Evolutionary conservation across 2,329 filamentous ascomycete genomes (phyloP).

Genomic region (Endocalyx cinctus): DNA sequence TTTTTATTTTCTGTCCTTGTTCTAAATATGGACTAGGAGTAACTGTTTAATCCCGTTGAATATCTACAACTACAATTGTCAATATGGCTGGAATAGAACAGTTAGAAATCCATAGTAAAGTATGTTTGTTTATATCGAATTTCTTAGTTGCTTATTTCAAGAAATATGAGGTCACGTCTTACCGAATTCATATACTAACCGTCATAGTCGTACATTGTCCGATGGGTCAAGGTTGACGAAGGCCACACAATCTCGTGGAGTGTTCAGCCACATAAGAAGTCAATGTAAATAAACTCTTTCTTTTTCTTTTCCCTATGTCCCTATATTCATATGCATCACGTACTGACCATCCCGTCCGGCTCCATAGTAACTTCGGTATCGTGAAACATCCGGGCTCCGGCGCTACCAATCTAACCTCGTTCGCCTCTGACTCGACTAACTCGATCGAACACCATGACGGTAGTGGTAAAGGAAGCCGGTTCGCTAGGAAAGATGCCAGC

Average conservation of each 20-base stretch:
- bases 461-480: slow-evolving; percentile 37
- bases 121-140: no score
- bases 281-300: slow-evolving; percentile 55
- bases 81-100: slow-evolving; percentile 98
- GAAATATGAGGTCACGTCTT: slow-evolving; percentile 9
- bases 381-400: slow-evolving; percentile 90
- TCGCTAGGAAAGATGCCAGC: slow-evolving; percentile 52
- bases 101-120: slow-evolving; percentile 96
- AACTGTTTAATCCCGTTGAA: no score
- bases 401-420: slow-evolving; percentile 43
- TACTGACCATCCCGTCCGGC: slow-evolving; percentile 6
- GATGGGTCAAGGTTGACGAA: slow-evolving; percentile 90
- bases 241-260: slow-evolving; percentile 96
- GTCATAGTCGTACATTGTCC: slow-evolving; percentile 87
- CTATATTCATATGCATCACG: no score
- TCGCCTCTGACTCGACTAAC: slow-evolving; percentile 37
- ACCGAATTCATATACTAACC: slow-evolving; percentile 12
- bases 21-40: no score
- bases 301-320: no score
- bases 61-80: no score
- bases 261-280: slow-evolving; percentile 96
- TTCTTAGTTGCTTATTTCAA: no score
- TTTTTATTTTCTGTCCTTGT: no score
- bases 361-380: slow-evolving; percentile 79
- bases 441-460: slow-evolving; percentile 43